Base-by-base conservation (phyloP, 202 grass and related monocot genomes). In the Panicum hallii region DNA sequence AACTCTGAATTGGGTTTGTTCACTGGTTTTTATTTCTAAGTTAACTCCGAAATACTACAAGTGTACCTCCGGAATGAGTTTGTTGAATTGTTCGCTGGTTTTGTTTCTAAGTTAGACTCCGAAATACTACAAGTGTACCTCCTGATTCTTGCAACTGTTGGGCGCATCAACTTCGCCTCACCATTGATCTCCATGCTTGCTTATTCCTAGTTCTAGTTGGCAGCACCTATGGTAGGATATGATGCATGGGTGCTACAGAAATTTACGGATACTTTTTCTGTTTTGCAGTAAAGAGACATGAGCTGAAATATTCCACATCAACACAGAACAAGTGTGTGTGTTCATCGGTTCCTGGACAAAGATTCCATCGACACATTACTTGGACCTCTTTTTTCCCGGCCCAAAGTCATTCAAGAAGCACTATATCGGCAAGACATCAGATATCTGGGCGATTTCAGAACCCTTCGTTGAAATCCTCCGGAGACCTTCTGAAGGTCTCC, bases 201-300 rank as follows among this genome's bases (percentile, higher is more conserved):
- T 56, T n/a, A n/a, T 19, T n/a, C 7, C 52, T 20, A 54, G 52
- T 56, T n/a, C 7, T 56, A 56, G 54, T 8, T 56, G 7, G 54
- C 54, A 56, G 19, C 54, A n/a, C 54, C 19, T n/a, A n/a, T 56
- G 54, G 54, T n/a, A 2, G 54, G 54, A 56, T 56, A 56, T 56
- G 19, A 57, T 57, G 54, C 54, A 9, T 57, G 54, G 19, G 54
- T n/a, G 54, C 19, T 57, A 57, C 20, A 57, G 2, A 16, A 56
- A 56, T 56, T 56, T 9, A 9, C 7, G 7, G 17, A 10, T 57
- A 45, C 44, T 61, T 60, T 46, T 42, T 9, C 17, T 80, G 22
- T 72, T 74, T 48, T 80, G 22, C 90, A 94, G 94, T 81, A 68
- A 92, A 83, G 75, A 69, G 81, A 16, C 91, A 80, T 74, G 78